phyloP scores from a whole-genome alignment of 345 rosid species.

The Citrus maxima region DNA sequence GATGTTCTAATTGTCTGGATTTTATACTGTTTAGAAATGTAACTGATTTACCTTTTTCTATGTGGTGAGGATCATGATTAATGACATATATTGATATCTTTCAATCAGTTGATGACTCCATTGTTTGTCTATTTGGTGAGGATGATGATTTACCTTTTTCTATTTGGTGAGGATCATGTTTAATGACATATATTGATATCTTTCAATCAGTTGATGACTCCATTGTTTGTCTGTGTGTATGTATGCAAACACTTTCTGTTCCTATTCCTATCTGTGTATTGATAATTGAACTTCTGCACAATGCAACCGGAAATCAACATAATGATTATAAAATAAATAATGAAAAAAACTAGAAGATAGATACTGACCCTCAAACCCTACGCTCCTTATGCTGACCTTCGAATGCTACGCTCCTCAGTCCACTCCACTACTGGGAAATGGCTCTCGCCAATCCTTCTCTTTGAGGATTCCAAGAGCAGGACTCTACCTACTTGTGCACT shows the following conservation, averaged over 20 bases:
- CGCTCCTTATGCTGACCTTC: too few species aligned
- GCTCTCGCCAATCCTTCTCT: conserved; percentile 39
- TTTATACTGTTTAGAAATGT: background rate
- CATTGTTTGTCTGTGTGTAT: background rate
- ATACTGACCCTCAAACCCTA: too few species aligned
- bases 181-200: background rate
- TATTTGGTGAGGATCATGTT: background rate
- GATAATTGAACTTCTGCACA: background rate
- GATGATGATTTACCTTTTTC: background rate
- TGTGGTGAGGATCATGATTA: background rate
- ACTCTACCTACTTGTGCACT: background rate
- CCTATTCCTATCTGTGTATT: background rate
- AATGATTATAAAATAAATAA: too few species aligned
- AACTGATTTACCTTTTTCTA: background rate
- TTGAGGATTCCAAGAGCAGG: background rate
- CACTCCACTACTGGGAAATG: background rate
- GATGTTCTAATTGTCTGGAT: background rate
- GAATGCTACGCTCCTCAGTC: too few species aligned
- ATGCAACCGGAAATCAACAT: background rate
- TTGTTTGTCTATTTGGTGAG: background rate
- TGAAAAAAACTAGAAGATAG: too few species aligned
- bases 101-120: background rate
- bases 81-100: background rate
- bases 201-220: background rate
- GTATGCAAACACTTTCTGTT: background rate